Base-by-base conservation (phyloP, 352 stramenopile species). In the Phytophthora cactorum region DNA sequence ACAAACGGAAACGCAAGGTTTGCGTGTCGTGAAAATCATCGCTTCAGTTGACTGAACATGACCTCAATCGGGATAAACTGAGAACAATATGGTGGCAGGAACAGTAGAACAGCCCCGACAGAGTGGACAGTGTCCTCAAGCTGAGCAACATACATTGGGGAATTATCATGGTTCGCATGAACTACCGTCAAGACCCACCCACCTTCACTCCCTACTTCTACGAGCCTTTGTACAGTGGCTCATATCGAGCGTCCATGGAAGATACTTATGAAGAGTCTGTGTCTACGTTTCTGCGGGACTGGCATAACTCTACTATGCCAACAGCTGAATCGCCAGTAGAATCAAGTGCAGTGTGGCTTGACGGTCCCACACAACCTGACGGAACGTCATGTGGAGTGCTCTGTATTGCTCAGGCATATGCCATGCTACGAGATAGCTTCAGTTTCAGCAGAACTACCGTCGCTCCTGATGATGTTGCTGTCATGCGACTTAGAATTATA, bases 351-450 rank as follows among this genome's bases (percentile, higher is more conserved):
- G 25, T 64, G 0, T 64, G 45, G 47, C 9, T 64, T 6, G 27
- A 45, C 8, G 8, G 1, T 1, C 54, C 54, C 4, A 61, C 52
- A 36, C 43, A 45, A 22, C 54, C 41, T 4, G 57, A 64, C 34
- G 45, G 56, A 8, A 63, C 56, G 3, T 63, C 44, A 2, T 63
- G 55, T 14, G 54, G 54, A 6, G 54, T 61, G 3, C n/a, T 61
- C 29, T 52, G 41, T 17, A 52, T 52, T 45, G 41, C 54, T 4
- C 53, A 52, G 15, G 54, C 38, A 3, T 52, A 61, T 32, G 28
- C 29, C 8, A 61, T 45, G 7, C 10, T 62, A 15, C 45, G 25
- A 10, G 45, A 36, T 3, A 46, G 11, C n/a, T 62, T n/a, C 4
- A 29, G 43, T 5, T 53, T 53, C 8, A 4, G 8, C 5, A 63